These are phyloP conservation scores for Teratosphaeria epicoccoides DNA, from an alignment of 2,329 filamentous ascomycete genomes.

Conservation along the genomic window DNA sequence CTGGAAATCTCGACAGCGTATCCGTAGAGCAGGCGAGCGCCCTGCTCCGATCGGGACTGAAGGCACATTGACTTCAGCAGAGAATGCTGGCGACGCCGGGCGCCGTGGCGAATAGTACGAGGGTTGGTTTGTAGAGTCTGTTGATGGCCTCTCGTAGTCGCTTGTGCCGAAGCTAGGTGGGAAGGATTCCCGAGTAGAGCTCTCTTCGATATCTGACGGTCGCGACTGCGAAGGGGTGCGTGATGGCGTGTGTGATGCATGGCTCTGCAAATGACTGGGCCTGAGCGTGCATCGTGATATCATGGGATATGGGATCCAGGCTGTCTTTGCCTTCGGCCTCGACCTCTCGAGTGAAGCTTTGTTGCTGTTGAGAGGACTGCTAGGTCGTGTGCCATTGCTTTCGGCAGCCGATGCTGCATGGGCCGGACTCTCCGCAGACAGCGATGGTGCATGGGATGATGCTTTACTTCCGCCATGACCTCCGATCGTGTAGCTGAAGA, in stretches of 20 bases:
- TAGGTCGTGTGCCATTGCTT: not conserved
- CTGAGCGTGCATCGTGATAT: slow-evolving; percentile 71
- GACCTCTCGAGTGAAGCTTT: not conserved
- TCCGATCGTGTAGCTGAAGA: slow-evolving; percentile 47
- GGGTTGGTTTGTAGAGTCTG: slow-evolving; percentile 17
- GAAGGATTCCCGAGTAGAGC: slow-evolving; percentile 11
- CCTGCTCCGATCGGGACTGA: slow-evolving; percentile 5
- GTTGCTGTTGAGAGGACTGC: not conserved
- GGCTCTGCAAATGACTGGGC: slow-evolving; percentile 33
- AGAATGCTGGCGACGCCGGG: slow-evolving; percentile 26
- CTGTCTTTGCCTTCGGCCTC: slow-evolving; percentile 43
- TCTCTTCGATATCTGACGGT: slow-evolving; percentile 4
- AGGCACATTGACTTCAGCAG: slow-evolving; percentile 24
- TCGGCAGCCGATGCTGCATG: not conserved
- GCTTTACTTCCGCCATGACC: not conserved
- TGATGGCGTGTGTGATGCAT: not conserved
- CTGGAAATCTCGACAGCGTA: slow-evolving; percentile 86
- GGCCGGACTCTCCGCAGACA: not conserved
- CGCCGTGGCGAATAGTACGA: slow-evolving; percentile 17
- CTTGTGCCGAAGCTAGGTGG: slow-evolving; percentile 23
- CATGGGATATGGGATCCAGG: slow-evolving; percentile 93
- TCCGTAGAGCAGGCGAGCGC: slow-evolving; percentile 68
- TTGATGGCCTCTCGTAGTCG: slow-evolving; percentile 15
- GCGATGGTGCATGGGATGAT: not conserved
- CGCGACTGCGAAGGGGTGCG: not conserved